Base-by-base conservation (phyloP, 2,329 filamentous ascomycete species). In the Escovopsis sp. region DNA sequence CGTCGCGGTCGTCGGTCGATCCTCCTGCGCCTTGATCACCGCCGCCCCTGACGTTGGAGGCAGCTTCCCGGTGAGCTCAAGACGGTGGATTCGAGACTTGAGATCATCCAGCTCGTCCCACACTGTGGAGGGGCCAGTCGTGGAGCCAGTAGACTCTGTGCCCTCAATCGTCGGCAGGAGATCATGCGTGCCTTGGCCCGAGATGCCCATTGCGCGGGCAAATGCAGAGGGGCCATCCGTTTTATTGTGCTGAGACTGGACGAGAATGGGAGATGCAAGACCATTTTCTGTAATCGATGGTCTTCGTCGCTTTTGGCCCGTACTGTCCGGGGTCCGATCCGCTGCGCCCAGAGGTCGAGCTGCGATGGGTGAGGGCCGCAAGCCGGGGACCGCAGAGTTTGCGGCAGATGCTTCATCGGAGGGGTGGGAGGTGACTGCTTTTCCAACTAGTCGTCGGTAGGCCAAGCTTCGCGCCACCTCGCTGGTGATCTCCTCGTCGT, bases 51-150 rank as follows among this genome's bases (percentile, higher is more conserved):
- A 89, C 2, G 84, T 87, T 1, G 85, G 67, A 0, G 88, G 87
- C 32, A 91, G 66, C 61, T 93, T 94, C 45, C 88, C 88, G 3
- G 85, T 93, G 51, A 93, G 63, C 59, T 96, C 91, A 9, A 98
- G 73, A 46, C 86, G 84, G 52, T 85, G 80, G 52, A 98, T 94
- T 28, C 91, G 78, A 35, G 85, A 91, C 59, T 96, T 96, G 38
- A 98, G 66, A 49, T 96, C 91, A 53, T 96, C 91, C 26, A 98
- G 66, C 61, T 98, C 91, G 57, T 96, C 91, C 91, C 91, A 98
- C 3, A 98, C 85, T 0, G 87, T 95, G 2, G 87, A 93, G 11
- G 88, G 85, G 1, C 85, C 86, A 1, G 82, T 87, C 1, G 85
- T 91, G 0, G 91, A 96, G 32, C 83, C 72, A 0, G 83, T 89